These are phyloP conservation scores for Linnemannia hyalina DNA, from an alignment of 192 early-diverging fungal species.

Conservation along the genomic window DNA sequence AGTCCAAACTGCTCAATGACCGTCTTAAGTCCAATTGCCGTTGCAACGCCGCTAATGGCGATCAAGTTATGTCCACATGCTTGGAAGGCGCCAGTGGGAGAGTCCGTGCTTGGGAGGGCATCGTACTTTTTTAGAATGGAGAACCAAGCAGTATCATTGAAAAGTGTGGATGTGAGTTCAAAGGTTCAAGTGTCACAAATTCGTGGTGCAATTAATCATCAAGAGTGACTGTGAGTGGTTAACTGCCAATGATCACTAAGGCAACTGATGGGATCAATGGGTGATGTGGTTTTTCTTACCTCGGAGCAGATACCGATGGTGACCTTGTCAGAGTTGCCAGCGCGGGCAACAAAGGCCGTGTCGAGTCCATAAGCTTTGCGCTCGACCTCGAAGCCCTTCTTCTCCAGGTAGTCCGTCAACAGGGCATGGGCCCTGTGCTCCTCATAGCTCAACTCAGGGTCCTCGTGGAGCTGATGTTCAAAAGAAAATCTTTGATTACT, in stretches of 20 bases:
- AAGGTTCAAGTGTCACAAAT: neutral
- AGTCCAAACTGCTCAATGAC: slow-evolving; percentile 59
- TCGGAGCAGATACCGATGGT: slow-evolving; percentile 52
- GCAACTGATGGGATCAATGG: neutral
- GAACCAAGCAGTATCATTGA: neutral
- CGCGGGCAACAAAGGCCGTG: slow-evolving; percentile 79
- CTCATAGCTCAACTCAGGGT: slow-evolving; percentile 69
- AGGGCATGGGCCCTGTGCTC: slow-evolving; percentile 72
- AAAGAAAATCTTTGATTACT: no score
- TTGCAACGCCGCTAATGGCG: slow-evolving; percentile 75
- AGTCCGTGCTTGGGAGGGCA: slow-evolving; percentile 63
- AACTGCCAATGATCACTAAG: neutral
- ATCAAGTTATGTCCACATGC: slow-evolving; percentile 84
- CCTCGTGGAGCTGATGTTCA: slow-evolving; percentile 64
- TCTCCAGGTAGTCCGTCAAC: slow-evolving; percentile 75
- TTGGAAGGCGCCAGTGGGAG: slow-evolving; percentile 65
- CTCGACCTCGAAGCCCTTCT: slow-evolving; percentile 72
- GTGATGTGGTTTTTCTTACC: neutral
- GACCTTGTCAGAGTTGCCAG: slow-evolving; percentile 49
- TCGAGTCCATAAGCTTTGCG: slow-evolving; percentile 71
- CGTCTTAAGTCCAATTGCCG: slow-evolving; percentile 65
- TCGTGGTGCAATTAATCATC: neutral
- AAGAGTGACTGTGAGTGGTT: neutral
- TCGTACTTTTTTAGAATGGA: slow-evolving; percentile 61
- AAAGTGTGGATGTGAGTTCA: no score